Conservation (phyloP, 805 yeast genomes). For the Starmerella apicola region DNA sequence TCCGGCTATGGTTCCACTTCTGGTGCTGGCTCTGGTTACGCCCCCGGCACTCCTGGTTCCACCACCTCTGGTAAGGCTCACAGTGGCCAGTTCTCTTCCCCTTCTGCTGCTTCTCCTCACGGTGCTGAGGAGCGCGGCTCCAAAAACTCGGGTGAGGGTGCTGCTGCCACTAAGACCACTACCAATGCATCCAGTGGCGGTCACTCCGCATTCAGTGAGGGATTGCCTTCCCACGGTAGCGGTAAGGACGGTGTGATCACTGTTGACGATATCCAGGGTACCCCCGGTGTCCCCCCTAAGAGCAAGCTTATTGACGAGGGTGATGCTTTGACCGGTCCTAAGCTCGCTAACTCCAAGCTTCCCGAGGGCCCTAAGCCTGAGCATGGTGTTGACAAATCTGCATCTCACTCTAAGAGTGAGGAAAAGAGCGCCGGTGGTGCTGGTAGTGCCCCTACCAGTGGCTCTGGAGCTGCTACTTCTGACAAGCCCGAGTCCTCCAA, state of each 20-base stretch:
- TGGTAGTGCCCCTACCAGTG: too few relatives aligned
- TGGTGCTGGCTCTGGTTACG: not conserved
- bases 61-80: too few relatives aligned
- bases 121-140: too few relatives aligned
- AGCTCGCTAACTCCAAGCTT: slow-evolving; percentile 15
- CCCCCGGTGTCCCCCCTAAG: slow-evolving; percentile 22
- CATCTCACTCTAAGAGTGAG: too few relatives aligned
- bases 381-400: slow-evolving; percentile 5
- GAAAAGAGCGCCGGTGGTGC: too few relatives aligned
- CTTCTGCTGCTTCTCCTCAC: too few relatives aligned
- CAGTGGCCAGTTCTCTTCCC: too few relatives aligned
- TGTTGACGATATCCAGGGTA: slow-evolving; percentile 20
- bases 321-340: slow-evolving; percentile 21
- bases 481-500: not conserved
- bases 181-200: too few relatives aligned
- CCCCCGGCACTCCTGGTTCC: too few relatives aligned
- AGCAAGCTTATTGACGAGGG: slow-evolving; percentile 20
- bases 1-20: not conserved
- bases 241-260: slow-evolving; percentile 15
- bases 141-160: not conserved
- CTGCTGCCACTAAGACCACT: not conserved
- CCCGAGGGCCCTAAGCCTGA: slow-evolving; percentile 15
- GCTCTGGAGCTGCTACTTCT: not conserved
- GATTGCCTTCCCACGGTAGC: slow-evolving; percentile 9
- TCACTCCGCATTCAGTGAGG: too few relatives aligned